Evolutionary conservation across 108 stramenopile genomes (phyloP).

Genomic region (Cylindrotheca closterium): DNA sequence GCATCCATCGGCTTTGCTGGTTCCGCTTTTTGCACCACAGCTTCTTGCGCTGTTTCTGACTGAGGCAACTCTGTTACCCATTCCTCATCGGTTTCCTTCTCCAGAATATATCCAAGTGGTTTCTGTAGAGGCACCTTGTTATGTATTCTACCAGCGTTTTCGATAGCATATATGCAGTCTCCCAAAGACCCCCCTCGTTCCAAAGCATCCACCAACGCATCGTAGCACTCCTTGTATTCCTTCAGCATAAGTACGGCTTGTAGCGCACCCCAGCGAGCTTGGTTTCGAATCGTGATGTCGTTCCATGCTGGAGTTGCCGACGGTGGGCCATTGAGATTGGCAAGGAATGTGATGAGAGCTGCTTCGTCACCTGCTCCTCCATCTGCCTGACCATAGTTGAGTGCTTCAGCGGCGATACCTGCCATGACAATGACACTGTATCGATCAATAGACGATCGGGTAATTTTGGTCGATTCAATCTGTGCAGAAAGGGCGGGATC

Average conservation of each 20-base stretch:
- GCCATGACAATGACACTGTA: constrained; percentile 92
- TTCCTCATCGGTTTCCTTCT: constrained; percentile 40
- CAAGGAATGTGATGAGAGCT: constrained; percentile 58
- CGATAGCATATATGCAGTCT: constrained; percentile 84
- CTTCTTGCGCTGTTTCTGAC: constrained; percentile 7
- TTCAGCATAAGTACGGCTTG: constrained; percentile 75
- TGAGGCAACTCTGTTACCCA: constrained; percentile 48
- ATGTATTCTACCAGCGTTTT: constrained; percentile 65
- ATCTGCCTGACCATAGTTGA: constrained; percentile 78
- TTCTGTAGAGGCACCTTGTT: constrained; percentile 45
- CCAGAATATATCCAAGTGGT: constrained; percentile 67
- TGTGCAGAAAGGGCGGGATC: constrained; percentile 75
- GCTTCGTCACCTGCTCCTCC: constrained; percentile 93
- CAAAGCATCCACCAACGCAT: constrained; percentile 81
- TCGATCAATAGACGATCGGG: constrained; percentile 82
- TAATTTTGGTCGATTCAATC: constrained; percentile 60
- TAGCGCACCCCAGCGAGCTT: constrained; percentile 85
- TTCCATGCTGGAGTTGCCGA: constrained; percentile 45
- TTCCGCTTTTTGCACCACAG: neutral
- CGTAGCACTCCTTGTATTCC: constrained; percentile 80
- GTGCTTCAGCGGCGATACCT: constrained; percentile 93
- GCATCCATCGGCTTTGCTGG: constrained; percentile 4
- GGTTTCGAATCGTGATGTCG: constrained; percentile 67
- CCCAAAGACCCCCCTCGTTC: constrained; percentile 76
- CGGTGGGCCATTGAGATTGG: constrained; percentile 26